Conservation (phyloP, 2,329 filamentous ascomycete genomes). For the Neopestalotiopsis rosae region DNA sequence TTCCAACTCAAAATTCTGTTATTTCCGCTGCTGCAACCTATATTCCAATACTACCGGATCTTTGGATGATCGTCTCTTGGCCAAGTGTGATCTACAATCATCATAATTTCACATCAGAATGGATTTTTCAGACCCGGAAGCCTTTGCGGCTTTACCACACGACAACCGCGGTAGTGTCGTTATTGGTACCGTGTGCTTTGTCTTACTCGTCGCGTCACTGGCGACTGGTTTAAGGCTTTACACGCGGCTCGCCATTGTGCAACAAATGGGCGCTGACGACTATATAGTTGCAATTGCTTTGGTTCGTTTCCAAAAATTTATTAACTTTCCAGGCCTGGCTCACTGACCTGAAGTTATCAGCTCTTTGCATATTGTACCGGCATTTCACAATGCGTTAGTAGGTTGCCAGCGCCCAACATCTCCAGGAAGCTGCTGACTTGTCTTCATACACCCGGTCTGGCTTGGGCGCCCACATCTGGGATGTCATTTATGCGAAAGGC, state of each 20-base stretch:
- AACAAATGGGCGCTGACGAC: not conserved
- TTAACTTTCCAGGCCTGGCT: not conserved
- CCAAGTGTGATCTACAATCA: not conserved
- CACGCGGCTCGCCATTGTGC: not conserved
- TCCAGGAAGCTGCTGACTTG: not conserved
- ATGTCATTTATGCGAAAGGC: not conserved
- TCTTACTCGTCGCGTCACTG: not conserved
- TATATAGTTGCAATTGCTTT: not conserved
- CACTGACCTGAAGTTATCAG: not conserved
- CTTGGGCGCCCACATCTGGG: constrained; percentile 16
- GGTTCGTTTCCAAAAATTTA: not conserved
- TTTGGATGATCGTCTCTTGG: not conserved
- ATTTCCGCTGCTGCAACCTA: not conserved
- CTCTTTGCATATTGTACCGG: not conserved
- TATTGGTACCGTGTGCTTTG: not conserved
- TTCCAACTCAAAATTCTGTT: not conserved
- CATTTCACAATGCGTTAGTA: not conserved
- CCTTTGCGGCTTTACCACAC: not conserved
- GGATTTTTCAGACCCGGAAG: not conserved
- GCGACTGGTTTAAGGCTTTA: not conserved
- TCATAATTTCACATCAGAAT: not conserved
- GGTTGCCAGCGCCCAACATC: not conserved
- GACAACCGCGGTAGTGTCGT: constrained; percentile 3
- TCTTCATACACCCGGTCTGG: not conserved
- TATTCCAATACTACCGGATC: not conserved